phyloP scores from a whole-genome alignment of 805 yeast species.

The fission yeast (Schizosaccharomyces pombe) region ASM294v3 CU329670.1:3947001-3947500 shows the following conservation, averaged over 20 bases:
- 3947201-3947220: not conserved
- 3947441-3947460: not conserved
- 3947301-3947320: not conserved
- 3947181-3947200: not conserved
- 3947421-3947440: not conserved
- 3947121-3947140: not conserved
- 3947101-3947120: not conserved
- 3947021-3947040: conserved; percentile 1
- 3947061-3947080: not conserved
- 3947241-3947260: not conserved
- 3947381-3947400: not conserved
- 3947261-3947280: not conserved
- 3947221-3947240: not conserved
- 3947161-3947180: not conserved
- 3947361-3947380: not conserved
- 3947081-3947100: not conserved
- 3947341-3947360: not conserved
- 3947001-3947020: not conserved
- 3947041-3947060: not conserved
- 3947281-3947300: not conserved
- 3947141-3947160: not conserved
- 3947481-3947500: not conserved
- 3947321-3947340: not conserved
- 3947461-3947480: not conserved
- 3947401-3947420: not conserved